Percentiles rank a stretch among this genome's conserved stretches.
Conservation (phyloP, 1,284 basidiomycete genomes). For the Vanrija sp. region DNA sequence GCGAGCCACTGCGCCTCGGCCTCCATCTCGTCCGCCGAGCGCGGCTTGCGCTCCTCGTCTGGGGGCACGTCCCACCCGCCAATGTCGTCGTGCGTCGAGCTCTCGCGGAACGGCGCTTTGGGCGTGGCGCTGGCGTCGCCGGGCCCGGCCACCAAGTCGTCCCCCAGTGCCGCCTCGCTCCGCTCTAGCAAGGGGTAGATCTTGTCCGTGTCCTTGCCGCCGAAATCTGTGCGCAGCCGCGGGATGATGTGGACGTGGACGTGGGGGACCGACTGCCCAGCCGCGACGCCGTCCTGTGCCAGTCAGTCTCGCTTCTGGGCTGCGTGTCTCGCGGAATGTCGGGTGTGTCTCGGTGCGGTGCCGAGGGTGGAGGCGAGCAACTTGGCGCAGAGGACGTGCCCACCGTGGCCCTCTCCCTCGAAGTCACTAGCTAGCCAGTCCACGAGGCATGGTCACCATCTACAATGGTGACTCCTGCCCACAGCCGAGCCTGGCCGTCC, state of each 20-base stretch:
- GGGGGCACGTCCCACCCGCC: constrained; percentile 53
- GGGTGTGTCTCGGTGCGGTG: background rate
- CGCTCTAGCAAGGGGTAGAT: constrained; percentile 73
- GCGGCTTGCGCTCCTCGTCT: constrained; percentile 64
- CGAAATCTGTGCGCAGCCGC: constrained; percentile 59
- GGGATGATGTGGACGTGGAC: constrained; percentile 88
- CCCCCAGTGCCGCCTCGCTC: constrained; percentile 53
- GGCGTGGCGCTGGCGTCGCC: background rate
- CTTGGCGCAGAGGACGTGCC: too few relatives aligned
- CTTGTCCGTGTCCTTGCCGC: constrained; percentile 60
- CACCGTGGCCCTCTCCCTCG: too few relatives aligned
- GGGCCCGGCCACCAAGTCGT: constrained; percentile 2
- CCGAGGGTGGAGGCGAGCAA: background rate
- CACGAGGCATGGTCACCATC: too few relatives aligned
- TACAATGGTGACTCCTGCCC: too few relatives aligned
- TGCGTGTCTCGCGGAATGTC: too few relatives aligned
- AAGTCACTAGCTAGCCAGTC: too few relatives aligned
- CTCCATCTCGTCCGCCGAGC: constrained; percentile 70
- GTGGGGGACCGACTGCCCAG: constrained; percentile 82
- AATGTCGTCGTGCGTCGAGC: background rate
- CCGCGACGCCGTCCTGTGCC: constrained; percentile 72
- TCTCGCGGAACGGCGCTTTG: background rate
- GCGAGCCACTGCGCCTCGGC: constrained; percentile 64
- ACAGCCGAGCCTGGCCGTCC: too few relatives aligned
- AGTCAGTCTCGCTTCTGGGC: background rate